These are phyloP conservation scores for Syncephalastrum racemosum DNA, from an alignment of 371 early-diverging fungal species.

Conservation along the genomic window DNA sequence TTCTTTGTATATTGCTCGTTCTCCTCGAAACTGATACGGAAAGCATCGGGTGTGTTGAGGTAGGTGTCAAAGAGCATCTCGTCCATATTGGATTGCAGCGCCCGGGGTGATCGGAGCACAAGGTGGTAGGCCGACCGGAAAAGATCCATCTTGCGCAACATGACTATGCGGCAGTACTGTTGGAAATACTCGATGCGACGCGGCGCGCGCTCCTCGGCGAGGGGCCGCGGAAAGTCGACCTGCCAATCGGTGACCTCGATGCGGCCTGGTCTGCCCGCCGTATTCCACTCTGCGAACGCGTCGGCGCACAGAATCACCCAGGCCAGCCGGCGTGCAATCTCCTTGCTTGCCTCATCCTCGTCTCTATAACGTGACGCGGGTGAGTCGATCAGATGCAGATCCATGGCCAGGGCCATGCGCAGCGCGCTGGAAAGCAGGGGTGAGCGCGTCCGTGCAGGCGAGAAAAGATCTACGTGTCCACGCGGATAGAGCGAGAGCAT, in stretches of 20 bases:
- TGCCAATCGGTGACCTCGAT: slow-evolving; percentile 42
- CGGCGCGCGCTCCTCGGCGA: slow-evolving; percentile 22
- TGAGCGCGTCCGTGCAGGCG: slow-evolving; percentile 27
- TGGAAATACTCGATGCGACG: slow-evolving; percentile 28
- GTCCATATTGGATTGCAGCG: slow-evolving; percentile 24
- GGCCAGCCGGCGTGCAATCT: slow-evolving; percentile 33
- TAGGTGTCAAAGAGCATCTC: slow-evolving; percentile 25
- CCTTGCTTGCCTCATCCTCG: slow-evolving; percentile 31
- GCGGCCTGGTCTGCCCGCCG: slow-evolving; percentile 27
- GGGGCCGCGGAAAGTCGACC: slow-evolving; percentile 40
- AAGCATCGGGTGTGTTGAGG: slow-evolving; percentile 32
- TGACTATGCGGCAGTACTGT: slow-evolving; percentile 36
- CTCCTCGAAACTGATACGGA: slow-evolving; percentile 24
- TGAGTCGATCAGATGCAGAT: slow-evolving; percentile 33
- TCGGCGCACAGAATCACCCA: slow-evolving; percentile 50
- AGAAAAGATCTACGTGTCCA: slow-evolving; percentile 34
- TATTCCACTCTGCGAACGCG: slow-evolving; percentile 40
- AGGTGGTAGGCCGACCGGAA: slow-evolving; percentile 35
- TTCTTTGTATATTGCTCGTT: slow-evolving; percentile 11
- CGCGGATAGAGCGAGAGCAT: slow-evolving; percentile 41
- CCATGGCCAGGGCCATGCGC: slow-evolving; percentile 39
- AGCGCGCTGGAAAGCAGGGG: slow-evolving; percentile 25
- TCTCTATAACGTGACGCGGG: slow-evolving; percentile 1
- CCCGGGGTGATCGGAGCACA: slow-evolving; percentile 24
- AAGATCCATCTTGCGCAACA: slow-evolving; percentile 40